Evolutionary conservation across 306 rosid species (phyloP).

Genomic region (Cucumis hystrix): DNA sequence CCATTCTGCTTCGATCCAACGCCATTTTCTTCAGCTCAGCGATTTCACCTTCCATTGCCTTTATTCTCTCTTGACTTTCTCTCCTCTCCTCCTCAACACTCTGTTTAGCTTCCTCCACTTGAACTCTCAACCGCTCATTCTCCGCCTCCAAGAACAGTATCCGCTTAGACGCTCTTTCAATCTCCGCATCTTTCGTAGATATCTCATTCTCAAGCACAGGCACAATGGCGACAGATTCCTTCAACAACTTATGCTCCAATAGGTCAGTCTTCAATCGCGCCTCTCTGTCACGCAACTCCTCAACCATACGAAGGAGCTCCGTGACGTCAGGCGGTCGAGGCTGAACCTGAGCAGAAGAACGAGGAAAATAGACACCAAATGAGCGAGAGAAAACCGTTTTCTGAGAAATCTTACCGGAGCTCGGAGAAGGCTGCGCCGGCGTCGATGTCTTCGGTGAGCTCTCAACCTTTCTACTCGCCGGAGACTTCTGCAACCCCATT

Average conservation of each 20-base stretch:
- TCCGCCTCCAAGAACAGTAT: constrained; percentile 35
- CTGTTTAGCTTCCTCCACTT: constrained; percentile 25
- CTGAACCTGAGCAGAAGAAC: constrained; percentile 93
- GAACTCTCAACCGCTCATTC: constrained; percentile 29
- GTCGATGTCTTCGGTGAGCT: constrained; percentile 51
- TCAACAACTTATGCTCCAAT: constrained; percentile 66
- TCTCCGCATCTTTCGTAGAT: constrained; percentile 33
- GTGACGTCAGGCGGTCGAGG: constrained; percentile 84
- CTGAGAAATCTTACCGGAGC: constrained; percentile 44
- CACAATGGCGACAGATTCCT: constrained; percentile 63
- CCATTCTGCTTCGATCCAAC: constrained; percentile 21
- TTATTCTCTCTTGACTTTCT: constrained; percentile 24
- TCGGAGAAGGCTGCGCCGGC: constrained; percentile 19
- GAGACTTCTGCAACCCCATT: constrained; percentile 78
- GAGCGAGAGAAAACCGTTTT: constrained; percentile 76
- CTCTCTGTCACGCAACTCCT: constrained; percentile 90
- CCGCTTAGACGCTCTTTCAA: constrained; percentile 28
- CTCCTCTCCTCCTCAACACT: constrained; percentile 30
- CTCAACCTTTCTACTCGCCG: constrained; percentile 25
- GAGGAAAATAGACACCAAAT: constrained; percentile 80
- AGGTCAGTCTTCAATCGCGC: constrained; percentile 79
- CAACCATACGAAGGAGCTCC: constrained; percentile 72
- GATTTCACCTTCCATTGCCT: constrained; percentile 49
- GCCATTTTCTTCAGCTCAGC: constrained; percentile 46
- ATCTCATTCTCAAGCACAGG: constrained; percentile 72